These are phyloP conservation scores for Ascochyta clinopodiicola DNA, from an alignment of 2,329 filamentous ascomycete genomes.

Conservation along the genomic window DNA sequence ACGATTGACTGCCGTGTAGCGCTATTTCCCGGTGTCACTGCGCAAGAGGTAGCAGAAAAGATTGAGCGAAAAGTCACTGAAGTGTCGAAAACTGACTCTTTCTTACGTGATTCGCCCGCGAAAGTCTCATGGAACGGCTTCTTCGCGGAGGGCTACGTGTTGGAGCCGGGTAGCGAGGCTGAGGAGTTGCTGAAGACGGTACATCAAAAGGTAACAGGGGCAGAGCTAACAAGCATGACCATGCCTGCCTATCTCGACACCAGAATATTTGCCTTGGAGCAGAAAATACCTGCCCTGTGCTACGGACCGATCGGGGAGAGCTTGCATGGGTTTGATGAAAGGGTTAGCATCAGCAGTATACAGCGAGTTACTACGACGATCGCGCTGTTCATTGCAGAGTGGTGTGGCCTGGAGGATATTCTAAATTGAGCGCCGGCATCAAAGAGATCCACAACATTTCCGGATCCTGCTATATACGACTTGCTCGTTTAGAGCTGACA, in stretches of 20 bases:
- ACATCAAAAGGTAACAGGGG: slow-evolving; percentile 23
- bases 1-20: slow-evolving; percentile 31
- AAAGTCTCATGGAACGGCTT: slow-evolving; percentile 31
- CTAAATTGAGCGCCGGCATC: neutral
- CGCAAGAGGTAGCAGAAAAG: slow-evolving; percentile 23
- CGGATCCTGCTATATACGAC: too few species aligned
- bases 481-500: too few species aligned
- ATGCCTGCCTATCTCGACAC: slow-evolving; percentile 27
- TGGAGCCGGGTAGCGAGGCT: slow-evolving; percentile 24
- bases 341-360: slow-evolving; percentile 28
- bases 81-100: slow-evolving; percentile 16
- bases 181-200: slow-evolving; percentile 21
- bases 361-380: slow-evolving; percentile 25
- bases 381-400: slow-evolving; percentile 28
- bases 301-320: slow-evolving; percentile 26
- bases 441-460: neutral
- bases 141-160: slow-evolving; percentile 29
- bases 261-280: slow-evolving; percentile 26
- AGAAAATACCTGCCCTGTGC: slow-evolving; percentile 29
- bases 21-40: slow-evolving; percentile 25
- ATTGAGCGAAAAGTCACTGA: slow-evolving; percentile 21
- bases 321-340: slow-evolving; percentile 27
- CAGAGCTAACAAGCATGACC: slow-evolving; percentile 18
- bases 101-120: slow-evolving; percentile 23
- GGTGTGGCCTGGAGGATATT: slow-evolving; percentile 26